A percentile compares a stretch with the other conserved stretches of the same genome.
Evolutionary conservation across 345 rosid species (phyloP).

Genomic region (Citrus glauca): DNA sequence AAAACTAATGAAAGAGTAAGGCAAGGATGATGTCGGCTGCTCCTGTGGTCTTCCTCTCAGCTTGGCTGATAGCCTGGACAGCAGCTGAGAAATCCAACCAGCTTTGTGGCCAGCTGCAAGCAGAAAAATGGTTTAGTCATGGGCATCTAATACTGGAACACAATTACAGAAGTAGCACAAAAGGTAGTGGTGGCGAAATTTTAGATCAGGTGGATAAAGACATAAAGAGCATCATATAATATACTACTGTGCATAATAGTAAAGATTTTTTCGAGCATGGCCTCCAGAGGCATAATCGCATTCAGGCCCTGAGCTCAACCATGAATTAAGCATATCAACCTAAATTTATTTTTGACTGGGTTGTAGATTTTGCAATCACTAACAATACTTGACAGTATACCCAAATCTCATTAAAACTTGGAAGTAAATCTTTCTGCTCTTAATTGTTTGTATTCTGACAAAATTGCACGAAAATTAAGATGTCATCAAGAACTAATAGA

Average conservation of each 20-base stretch:
- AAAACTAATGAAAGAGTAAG: slow-evolving; percentile 34
- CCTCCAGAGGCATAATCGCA: background rate
- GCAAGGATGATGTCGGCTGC: slow-evolving; percentile 11
- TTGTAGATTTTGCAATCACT: background rate
- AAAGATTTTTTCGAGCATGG: background rate
- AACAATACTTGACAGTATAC: background rate
- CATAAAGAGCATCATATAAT: background rate
- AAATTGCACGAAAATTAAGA: background rate
- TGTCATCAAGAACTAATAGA: background rate
- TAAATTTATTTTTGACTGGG: background rate
- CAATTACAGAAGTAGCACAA: background rate
- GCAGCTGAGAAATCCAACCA: slow-evolving; percentile 35
- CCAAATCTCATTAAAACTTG: background rate
- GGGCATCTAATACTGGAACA: background rate
- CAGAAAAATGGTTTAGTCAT: slow-evolving; percentile 3
- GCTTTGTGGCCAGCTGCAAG: slow-evolving; percentile 44
- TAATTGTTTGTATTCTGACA: background rate
- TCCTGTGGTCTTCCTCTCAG: slow-evolving; percentile 51
- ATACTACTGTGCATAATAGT: too few species aligned
- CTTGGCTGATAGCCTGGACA: slow-evolving; percentile 49
- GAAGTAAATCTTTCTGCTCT: background rate
- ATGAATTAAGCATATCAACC: background rate
- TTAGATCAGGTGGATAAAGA: background rate
- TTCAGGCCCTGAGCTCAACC: background rate
- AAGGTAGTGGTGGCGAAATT: background rate